Evolutionary conservation across 176 grass and related monocot genomes (phyloP), one percentile per base, ranked within the genome.

Genomic region (Oryza rufipogon): DNA sequence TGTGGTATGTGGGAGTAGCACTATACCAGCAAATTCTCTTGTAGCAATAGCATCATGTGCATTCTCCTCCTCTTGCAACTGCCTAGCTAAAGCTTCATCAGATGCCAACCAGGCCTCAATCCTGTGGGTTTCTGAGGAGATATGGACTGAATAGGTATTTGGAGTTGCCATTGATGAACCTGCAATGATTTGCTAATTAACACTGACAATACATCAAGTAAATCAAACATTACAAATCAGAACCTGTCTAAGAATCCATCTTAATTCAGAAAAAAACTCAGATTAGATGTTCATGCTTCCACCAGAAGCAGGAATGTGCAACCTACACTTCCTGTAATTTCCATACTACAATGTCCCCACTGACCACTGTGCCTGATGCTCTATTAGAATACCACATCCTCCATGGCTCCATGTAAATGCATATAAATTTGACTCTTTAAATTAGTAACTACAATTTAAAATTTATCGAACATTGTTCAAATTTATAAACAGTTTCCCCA

Each of bases 71-170:
- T 84, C 84, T 73, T 98, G 91, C 73, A 85, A 38, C 32, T 98
- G 95, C 83, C 74, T 91, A 25, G 92, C 95, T 78, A 98, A 52
- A 88, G 84, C 85, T 79, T 93, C 92, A 69, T 98, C 92, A 28
- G 84, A 92, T 20, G 76, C 51, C 45, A 87, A 70, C 87, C 87
- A 83, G 22, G 81, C 70, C 66, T 89, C 92, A 26, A 90, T 80
- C 51, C 64, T 84, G 84, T 90, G 42, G 20, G 80, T 90, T 56
- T 90, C 89, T 5, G 89, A 75, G 63, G 89, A 80, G 80, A 90
- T 26, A 48, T 48, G 84, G 17, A 87, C 80, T 4, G 84, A 48
- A 1, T 84, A 80, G 17, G 84, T 87, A 6, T 79, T 87, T 17
- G 80, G 87, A 88, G 76, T 66, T 41, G 81, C 69, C 82, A 86